Conservation (phyloP, 805 yeast species). For the Saccharomycopsis olivae region DNA sequence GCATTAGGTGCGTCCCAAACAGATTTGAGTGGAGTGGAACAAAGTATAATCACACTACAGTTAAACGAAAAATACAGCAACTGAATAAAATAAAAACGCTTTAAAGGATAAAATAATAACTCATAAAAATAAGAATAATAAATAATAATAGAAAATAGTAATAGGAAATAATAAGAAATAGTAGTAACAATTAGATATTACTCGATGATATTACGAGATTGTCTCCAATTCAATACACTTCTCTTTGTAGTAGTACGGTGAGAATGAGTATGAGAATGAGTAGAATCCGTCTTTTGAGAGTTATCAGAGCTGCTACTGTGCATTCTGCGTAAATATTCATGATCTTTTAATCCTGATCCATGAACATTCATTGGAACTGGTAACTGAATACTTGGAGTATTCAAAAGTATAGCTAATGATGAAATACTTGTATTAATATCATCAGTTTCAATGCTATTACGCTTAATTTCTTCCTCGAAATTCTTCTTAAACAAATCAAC, state of each 20-base stretch:
- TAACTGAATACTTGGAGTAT: slow-evolving; percentile 16
- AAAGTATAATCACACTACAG: too few species aligned
- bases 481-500: slow-evolving; percentile 54
- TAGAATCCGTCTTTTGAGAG: slow-evolving; percentile 19
- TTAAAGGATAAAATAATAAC: too few species aligned
- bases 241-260: slow-evolving; percentile 21
- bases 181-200: slow-evolving; percentile 1
- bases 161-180: not conserved
- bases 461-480: slow-evolving; percentile 51
- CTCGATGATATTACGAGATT: slow-evolving; percentile 21
- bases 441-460: slow-evolving; percentile 23
- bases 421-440: slow-evolving; percentile 22
- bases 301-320: slow-evolving; percentile 23
- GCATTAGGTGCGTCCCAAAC: too few species aligned
- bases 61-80: too few species aligned
- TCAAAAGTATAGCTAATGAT: slow-evolving; percentile 12
- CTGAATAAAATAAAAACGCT: too few species aligned
- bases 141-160: not conserved
- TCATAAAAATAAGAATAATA: not conserved
- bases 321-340: slow-evolving; percentile 20
- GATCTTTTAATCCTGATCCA: slow-evolving; percentile 9
- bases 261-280: slow-evolving; percentile 12
- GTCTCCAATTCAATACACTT: slow-evolving; percentile 27
- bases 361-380: slow-evolving; percentile 12
- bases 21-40: too few species aligned